These are phyloP conservation scores for Arthrinium puccinioides DNA, from an alignment of 2,329 filamentous ascomycete species.

Conservation along the genomic window DNA sequence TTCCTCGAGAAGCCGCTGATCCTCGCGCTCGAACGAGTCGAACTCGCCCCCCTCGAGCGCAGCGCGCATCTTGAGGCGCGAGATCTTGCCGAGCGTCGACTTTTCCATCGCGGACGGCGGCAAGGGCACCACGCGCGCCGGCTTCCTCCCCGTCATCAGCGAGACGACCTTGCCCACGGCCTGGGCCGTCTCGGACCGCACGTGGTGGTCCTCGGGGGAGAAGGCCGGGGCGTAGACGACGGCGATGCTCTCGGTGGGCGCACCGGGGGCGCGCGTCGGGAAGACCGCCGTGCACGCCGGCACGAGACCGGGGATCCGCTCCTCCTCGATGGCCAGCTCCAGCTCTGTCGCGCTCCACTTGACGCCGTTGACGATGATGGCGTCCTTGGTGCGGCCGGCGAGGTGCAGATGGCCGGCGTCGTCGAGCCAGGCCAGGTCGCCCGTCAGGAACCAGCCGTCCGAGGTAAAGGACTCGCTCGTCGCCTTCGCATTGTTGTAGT, in stretches of 20 bases:
- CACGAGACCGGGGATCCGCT: constrained; percentile 14
- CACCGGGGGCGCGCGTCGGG: constrained; percentile 11
- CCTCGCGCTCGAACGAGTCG: no score
- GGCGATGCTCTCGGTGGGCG: constrained; percentile 29
- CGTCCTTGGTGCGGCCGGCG: constrained; percentile 31
- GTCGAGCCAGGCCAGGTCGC: constrained; percentile 29
- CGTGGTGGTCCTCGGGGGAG: neutral
- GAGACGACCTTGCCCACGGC: constrained; percentile 12
- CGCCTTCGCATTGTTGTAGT: constrained; percentile 52
- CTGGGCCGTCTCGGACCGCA: neutral
- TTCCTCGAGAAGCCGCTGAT: no score
- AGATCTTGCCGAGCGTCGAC: neutral
- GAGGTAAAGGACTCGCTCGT: constrained; percentile 49
- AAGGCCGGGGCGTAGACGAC: constrained; percentile 14
- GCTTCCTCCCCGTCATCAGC: neutral
- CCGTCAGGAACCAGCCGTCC: constrained; percentile 35
- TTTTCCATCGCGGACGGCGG: neutral
- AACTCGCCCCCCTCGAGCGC: constrained; percentile 21
- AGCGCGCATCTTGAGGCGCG: neutral
- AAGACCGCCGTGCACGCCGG: constrained; percentile 32
- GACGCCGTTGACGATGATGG: constrained; percentile 39
- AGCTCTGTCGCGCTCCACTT: constrained; percentile 31
- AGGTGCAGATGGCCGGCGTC: constrained; percentile 25
- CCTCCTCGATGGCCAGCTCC: constrained; percentile 28
- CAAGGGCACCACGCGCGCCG: neutral